phyloP scores from a whole-genome alignment of 352 stramenopile genomes.

The Phytophthora syringae region DNA sequence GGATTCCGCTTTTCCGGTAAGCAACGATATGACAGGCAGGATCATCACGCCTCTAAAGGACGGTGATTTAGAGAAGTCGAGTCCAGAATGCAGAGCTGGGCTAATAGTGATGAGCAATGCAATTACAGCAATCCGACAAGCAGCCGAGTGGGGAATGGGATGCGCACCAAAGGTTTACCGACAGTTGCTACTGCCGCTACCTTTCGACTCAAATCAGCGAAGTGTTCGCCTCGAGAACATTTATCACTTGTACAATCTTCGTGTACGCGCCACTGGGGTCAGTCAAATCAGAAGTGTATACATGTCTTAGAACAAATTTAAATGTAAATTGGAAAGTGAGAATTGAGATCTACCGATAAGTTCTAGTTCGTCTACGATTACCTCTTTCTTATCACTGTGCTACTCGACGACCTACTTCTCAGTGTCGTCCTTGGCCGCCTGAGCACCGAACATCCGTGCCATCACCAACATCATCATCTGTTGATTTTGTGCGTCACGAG shows the following conservation, averaged over 20 bases:
- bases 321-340: too few relatives aligned
- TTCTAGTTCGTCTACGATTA: too few relatives aligned
- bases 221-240: background rate
- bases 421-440: background rate
- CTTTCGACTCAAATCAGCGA: slow-evolving; percentile 1
- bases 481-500: slow-evolving; percentile 9
- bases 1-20: slow-evolving; percentile 12
- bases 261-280: slow-evolving; percentile 1
- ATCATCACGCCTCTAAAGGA: slow-evolving; percentile 12
- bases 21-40: slow-evolving; percentile 1
- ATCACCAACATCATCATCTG: slow-evolving; percentile 15
- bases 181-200: slow-evolving; percentile 1
- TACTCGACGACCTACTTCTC: background rate
- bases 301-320: background rate
- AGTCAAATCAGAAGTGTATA: slow-evolving; percentile 20
- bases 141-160: slow-evolving; percentile 4
- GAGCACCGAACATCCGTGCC: slow-evolving; percentile 1
- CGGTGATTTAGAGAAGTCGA: slow-evolving; percentile 8
- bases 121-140: slow-evolving; percentile 9
- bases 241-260: slow-evolving; percentile 14
- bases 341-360: too few relatives aligned
- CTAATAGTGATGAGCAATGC: slow-evolving; percentile 2
- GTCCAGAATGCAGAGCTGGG: slow-evolving; percentile 1
- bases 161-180: slow-evolving; percentile 2
- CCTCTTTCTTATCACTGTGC: too few relatives aligned